phyloP scores from a whole-genome alignment of 129 eudicot species.

The Deinandra increscens region DNA sequence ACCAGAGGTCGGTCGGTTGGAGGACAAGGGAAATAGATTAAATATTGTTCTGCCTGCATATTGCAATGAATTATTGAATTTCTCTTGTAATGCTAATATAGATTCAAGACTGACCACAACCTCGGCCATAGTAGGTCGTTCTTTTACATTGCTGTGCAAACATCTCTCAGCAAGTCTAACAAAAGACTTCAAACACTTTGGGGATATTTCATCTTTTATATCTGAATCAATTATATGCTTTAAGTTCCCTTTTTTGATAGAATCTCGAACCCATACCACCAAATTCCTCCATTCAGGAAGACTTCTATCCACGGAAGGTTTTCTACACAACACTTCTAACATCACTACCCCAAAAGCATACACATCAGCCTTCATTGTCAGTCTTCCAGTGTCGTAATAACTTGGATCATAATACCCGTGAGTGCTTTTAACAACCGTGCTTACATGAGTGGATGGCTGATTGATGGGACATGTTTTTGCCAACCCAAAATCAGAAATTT shows the following conservation, averaged over 20 bases:
- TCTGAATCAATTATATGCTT: constrained; percentile 16
- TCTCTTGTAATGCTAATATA: constrained; percentile 4
- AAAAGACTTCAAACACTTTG: constrained; percentile 17
- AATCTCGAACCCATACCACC: too few relatives aligned
- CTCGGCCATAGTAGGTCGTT: constrained; percentile 11
- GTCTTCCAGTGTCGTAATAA: constrained; percentile 24
- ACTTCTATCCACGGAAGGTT: constrained; percentile 42
- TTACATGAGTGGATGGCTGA: constrained; percentile 16
- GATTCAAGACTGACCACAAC: constrained; percentile 8
- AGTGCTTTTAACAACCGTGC: constrained; percentile 32
- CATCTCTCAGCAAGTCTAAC: constrained; percentile 9
- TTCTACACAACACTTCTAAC: constrained; percentile 41
- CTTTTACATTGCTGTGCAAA: neutral
- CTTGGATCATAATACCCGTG: constrained; percentile 34
- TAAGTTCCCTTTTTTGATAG: too few relatives aligned
- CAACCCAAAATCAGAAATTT: constrained; percentile 34
- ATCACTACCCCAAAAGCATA: constrained; percentile 45
- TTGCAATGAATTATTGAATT: neutral
- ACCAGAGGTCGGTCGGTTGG: too few relatives aligned
- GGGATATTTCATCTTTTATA: constrained; percentile 17
- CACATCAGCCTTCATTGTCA: constrained; percentile 37
- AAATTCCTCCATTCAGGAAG: too few relatives aligned
- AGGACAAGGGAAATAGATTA: too few relatives aligned
- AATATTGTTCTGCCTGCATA: neutral
- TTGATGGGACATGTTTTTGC: constrained; percentile 20